Evolutionary conservation across 495 filamentous ascomycete species (phyloP).

Genomic region (Hapsidospora chrysogenum): DNA sequence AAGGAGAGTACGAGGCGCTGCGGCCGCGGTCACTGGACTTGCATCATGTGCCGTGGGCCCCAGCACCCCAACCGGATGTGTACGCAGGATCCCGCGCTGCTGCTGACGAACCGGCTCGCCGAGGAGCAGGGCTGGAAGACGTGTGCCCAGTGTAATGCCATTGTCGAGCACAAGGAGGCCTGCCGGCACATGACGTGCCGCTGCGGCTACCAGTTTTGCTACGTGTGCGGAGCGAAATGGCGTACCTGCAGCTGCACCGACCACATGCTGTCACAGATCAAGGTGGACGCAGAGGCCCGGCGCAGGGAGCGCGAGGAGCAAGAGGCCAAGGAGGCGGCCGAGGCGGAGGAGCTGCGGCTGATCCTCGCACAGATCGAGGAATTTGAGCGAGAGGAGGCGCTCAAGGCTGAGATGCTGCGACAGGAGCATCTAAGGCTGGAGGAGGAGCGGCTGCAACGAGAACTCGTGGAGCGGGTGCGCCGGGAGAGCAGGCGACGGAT

Average conservation of each 20-base stretch:
- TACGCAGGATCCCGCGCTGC: constrained; percentile 15
- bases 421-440: constrained; percentile 10
- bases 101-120: constrained; percentile 17
- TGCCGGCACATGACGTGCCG: constrained; percentile 38
- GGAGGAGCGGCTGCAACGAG: constrained; percentile 9
- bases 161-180: constrained; percentile 28
- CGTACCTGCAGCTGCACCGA: constrained; percentile 11
- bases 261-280: constrained; percentile 1
- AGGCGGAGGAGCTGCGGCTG: constrained; percentile 14
- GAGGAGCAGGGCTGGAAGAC: constrained; percentile 24
- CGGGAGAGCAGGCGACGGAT: constrained; percentile 12
- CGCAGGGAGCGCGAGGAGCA: constrained; percentile 5
- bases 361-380: constrained; percentile 17
- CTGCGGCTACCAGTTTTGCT: constrained; percentile 34
- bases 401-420: constrained; percentile 13
- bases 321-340: constrained; percentile 10
- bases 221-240: constrained; percentile 25
- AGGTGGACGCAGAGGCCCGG: constrained; percentile 3
- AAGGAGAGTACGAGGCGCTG: constrained; percentile 14
- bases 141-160: constrained; percentile 20
- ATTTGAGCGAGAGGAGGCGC: constrained; percentile 17
- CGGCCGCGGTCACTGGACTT: constrained; percentile 17
- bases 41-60: constrained; percentile 18
- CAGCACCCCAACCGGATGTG: constrained; percentile 10
- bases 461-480: constrained; percentile 10